Evolutionary conservation across 2,329 filamentous ascomycete genomes (phyloP), one percentile per base, ranked within the genome.

Genomic region (Aspergillus cejpii): DNA sequence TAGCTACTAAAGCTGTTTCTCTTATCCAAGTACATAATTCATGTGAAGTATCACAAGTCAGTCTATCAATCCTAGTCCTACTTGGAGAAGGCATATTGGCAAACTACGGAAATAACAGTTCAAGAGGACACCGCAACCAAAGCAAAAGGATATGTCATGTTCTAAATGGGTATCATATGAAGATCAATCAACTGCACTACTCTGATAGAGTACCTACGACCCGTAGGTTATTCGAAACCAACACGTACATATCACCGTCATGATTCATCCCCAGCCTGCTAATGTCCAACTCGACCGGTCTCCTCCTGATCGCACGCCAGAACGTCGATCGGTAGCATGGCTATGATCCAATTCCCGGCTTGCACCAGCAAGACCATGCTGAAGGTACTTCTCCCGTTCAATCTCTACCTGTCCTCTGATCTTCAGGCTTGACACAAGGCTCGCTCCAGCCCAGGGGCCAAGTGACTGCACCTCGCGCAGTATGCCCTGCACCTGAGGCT

Each of bases 381-480:
- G 68, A 28, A 83, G 60, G 53, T 82, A 85, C 34, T 75, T 76
- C 39, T 85, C 81, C 20, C 78, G 70, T 55, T 84, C 80, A 15
- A 84, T 74, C 60, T 84, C 80, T 5, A 82, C 76, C 37, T 79
- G 70, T 0, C 80, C 79, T 46, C 75, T 75, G 17, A 83, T 71
- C 41, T 78, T 77, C 52, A 83, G 63, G 49, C 74, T 76, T 0
- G 77, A 73, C 5, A 81, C 65, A 15, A 85, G 64, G 59, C 80
- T 83, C 3, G 77, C 81, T 5, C 81, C 81, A 3, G 76, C 77
- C 81, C 81, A 85, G 2, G 80, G 64, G 2, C 81, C 81, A 4
- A 84, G 62, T 5, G 76, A 77, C 48, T 83, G 75, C 1, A 84
- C 70, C 19, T 77, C 77, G n/a, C 71, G 67, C n/a, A 74, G 52